Conservation (phyloP, 495 filamentous ascomycete genomes). For the Cetradonia linearis region DNA sequence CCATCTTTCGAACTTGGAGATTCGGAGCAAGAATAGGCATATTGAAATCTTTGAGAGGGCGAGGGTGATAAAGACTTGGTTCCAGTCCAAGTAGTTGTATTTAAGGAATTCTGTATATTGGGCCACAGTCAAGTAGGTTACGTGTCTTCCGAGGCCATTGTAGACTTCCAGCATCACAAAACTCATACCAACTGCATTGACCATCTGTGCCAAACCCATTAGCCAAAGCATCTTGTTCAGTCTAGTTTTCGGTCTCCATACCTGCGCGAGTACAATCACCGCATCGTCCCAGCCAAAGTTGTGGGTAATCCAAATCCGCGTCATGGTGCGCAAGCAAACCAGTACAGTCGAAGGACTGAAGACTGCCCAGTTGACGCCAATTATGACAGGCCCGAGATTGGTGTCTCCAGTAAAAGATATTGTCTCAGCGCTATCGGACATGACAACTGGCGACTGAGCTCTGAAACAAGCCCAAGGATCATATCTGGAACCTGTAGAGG, state of each 20-base stretch:
- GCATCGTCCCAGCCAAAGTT: conserved; percentile 26
- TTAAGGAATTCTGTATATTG: conserved; percentile 20
- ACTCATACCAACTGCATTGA: conserved; percentile 21
- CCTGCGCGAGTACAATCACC: conserved; percentile 17
- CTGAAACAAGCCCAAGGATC: not conserved
- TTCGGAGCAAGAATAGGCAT: conserved; percentile 38
- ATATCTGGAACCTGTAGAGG: conserved; percentile 1
- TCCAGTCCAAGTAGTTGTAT: conserved; percentile 24
- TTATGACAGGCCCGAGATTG: conserved; percentile 15
- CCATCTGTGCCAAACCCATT: not conserved
- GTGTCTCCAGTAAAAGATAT: conserved; percentile 14
- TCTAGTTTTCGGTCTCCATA: not conserved
- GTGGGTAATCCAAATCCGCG: conserved; percentile 19
- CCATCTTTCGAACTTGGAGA: conserved; percentile 32
- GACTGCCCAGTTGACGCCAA: conserved; percentile 20
- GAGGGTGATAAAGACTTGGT: conserved; percentile 26
- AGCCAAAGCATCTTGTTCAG: conserved; percentile 1
- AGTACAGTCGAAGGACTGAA: conserved; percentile 20
- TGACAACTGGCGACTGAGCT: not conserved
- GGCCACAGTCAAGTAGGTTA: conserved; percentile 12
- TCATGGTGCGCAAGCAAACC: conserved; percentile 15
- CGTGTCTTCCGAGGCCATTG: conserved; percentile 22
- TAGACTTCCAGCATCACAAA: conserved; percentile 20
- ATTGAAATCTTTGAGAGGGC: conserved; percentile 43
- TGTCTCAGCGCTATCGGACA: conserved; percentile 12